Base-by-base conservation (phyloP, 805 yeast genomes). In the Candida germanica region DNA sequence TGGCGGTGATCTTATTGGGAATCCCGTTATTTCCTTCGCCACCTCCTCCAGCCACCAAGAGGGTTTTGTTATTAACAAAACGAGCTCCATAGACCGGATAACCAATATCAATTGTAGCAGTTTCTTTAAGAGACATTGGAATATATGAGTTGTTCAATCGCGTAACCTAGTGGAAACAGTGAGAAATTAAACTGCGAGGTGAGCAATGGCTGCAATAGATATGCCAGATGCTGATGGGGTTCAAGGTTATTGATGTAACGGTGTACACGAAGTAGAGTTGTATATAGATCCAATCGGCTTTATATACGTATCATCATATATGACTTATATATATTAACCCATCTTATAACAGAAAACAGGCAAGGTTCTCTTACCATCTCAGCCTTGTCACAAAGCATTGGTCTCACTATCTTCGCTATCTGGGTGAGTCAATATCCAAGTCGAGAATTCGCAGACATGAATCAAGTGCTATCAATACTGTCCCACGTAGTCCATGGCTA, bases 11-110 rank as follows among this genome's bases (percentile, higher is more conserved):
- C 55, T 84, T 87, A 59, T 91, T 91, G 26, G 89, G 84, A 37
- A 87, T 79, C 20, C 95, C 96, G 51, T 87, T 83, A 51, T 80
- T 80, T 7, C 95, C 95, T 56, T 87, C 95, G 17, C 97, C 98
- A 20, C 97, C 97, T 29, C 98, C 98, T 27, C 98, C 98, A 3
- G 87, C 79, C 19, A 83, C 83, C 32, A 88, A 58, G 18, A 89
- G 56, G 1, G 80, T 73, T 42, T 67, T 61, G 44, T 79, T 72
- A 46, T 75, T 69, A 29, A 80, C 66, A 54, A 87, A 88, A 42
- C 77, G 75, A 35, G 91, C 81, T 2, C 87, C 91, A 48, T 83
- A 85, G 9, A 88, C 70, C 1, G 98, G 98, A 50, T 80, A 85
- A 2, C 86, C 91, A 12, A 66, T 55, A 40, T 63, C 64, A 23